Conservation (phyloP, 2,329 filamentous ascomycete genomes). For the Fusarium concolor region DNA sequence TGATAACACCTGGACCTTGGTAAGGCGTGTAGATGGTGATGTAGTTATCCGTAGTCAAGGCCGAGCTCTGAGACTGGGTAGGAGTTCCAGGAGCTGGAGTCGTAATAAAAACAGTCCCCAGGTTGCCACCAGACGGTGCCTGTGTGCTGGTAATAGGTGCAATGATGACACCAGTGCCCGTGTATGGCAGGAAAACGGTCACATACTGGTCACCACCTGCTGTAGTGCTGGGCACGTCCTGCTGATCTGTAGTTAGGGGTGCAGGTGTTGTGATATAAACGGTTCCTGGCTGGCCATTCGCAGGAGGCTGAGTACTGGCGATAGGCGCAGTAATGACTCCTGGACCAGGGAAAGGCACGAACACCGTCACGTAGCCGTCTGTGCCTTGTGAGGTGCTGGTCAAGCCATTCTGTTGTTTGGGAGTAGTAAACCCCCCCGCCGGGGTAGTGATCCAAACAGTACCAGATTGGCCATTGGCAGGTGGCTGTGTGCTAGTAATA, state of each 20-base stretch:
- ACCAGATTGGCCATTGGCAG: constrained; percentile 9
- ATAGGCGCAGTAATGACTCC: constrained; percentile 19
- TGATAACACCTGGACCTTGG: constrained; percentile 27
- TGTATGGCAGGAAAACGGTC: constrained; percentile 25
- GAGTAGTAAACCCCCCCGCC: not conserved
- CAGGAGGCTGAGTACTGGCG: constrained; percentile 5
- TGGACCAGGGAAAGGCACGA: constrained; percentile 5
- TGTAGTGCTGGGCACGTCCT: not conserved
- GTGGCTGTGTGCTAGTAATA: constrained; percentile 7
- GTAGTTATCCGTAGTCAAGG: constrained; percentile 20
- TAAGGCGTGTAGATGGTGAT: constrained; percentile 35
- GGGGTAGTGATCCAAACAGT: constrained; percentile 24
- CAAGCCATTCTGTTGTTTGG: not conserved
- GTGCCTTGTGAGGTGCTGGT: constrained; percentile 2
- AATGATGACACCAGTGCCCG: constrained; percentile 25
- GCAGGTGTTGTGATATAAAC: constrained; percentile 21
- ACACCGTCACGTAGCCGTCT: constrained; percentile 27
- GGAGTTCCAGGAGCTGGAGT: constrained; percentile 12
- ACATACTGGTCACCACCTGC: constrained; percentile 2
- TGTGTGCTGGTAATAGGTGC: constrained; percentile 30
- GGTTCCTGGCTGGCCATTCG: constrained; percentile 13
- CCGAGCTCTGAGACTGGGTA: not conserved
- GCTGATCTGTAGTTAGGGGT: not conserved
- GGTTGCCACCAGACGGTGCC: constrained; percentile 9
- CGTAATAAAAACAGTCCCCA: constrained; percentile 34